These are phyloP conservation scores for Tolypocladium ovalisporum DNA, from an alignment of 2,329 filamentous ascomycete genomes.

Conservation along the genomic window DNA sequence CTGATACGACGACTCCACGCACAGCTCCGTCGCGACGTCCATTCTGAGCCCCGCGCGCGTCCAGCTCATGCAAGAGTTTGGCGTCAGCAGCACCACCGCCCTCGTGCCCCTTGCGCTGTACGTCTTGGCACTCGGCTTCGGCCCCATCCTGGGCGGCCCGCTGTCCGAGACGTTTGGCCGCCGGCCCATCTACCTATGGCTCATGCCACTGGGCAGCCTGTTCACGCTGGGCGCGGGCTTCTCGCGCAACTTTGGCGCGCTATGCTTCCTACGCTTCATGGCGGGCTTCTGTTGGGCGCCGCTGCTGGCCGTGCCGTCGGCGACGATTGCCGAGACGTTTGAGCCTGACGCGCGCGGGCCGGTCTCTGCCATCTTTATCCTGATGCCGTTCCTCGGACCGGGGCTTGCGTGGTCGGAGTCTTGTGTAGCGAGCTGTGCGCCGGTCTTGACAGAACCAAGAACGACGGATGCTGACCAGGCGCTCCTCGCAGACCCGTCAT, in stretches of 20 bases:
- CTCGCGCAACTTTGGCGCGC: slow-evolving; percentile 33
- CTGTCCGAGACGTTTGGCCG: slow-evolving; percentile 48
- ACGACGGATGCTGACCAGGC: background rate
- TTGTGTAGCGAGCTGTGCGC: background rate
- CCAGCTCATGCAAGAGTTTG: slow-evolving; percentile 40
- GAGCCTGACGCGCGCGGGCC: slow-evolving; percentile 27
- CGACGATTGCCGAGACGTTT: slow-evolving; percentile 39
- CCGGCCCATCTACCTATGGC: slow-evolving; percentile 36
- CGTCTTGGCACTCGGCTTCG: slow-evolving; percentile 47
- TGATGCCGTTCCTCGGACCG: slow-evolving; percentile 42
- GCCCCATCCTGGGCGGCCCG: slow-evolving; percentile 48
- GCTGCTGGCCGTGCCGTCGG: slow-evolving; percentile 35
- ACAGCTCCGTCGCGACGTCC: slow-evolving; percentile 41
- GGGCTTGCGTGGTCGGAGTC: slow-evolving; percentile 31
- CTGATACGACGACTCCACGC: background rate
- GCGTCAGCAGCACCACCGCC: slow-evolving; percentile 41
- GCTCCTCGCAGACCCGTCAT: slow-evolving; percentile 27
- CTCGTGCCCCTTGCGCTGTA: slow-evolving; percentile 51
- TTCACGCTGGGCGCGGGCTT: slow-evolving; percentile 47
- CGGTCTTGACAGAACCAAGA: no score
- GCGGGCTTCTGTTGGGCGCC: slow-evolving; percentile 41
- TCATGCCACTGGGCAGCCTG: slow-evolving; percentile 34
- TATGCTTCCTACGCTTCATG: slow-evolving; percentile 46
- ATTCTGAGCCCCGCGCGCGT: slow-evolving; percentile 37
- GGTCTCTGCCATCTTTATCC: slow-evolving; percentile 32